Base-by-base conservation (phyloP, 1,284 basidiomycete species). In the Fomitopsis pinicola region DNA sequence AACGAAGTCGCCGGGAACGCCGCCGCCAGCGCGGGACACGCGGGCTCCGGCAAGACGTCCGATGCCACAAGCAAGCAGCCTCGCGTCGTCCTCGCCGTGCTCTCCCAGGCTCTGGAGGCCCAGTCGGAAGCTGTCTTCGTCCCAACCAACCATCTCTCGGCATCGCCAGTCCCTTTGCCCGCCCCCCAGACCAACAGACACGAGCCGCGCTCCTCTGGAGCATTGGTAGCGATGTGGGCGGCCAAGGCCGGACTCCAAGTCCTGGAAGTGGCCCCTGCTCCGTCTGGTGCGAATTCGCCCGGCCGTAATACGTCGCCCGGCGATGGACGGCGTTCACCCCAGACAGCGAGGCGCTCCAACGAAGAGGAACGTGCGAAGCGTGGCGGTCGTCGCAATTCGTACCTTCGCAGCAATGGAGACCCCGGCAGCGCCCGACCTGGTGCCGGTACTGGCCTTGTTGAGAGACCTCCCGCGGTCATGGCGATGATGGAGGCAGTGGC, bases 401-500 rank as follows among this genome's bases (percentile, higher is more conserved):
- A 68, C 58, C 42, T 62, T 38, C 58, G 65, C 8, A 45, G 42
- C 26, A 57, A 44, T 12, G 63, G 52, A 9, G 63, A 60, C 9
- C 62, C 58, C 15, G 67, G 68, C 9, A 68, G 66, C n/a, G 48
- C 63, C 30, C 54, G 68, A 42, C 62, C 66, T 35, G 53, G 60
- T 52, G 19, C 63, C 9, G 63, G 67, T 2, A 65, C 68, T 14
- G 77, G 79, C 30, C 77, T 90, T 33, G 88, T 91, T 54, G 88
- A 90, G 69, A 82, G 88, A 19, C 87, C 88, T 0, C 82, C 86
- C 14, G 86, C 85, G 4, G 88, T 87, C 44, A 83, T 84, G 79
- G 84, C 86, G 4, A 89, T 88, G 85, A 88, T 89, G 86, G 86
- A 87, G 64, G 82, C 83, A 70, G 82, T 89, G 33, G 79, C 85